These are phyloP conservation scores for Triticum aestivum DNA, from an alignment of 176 grass and related monocot genomes.

Conservation along the genomic window DNA sequence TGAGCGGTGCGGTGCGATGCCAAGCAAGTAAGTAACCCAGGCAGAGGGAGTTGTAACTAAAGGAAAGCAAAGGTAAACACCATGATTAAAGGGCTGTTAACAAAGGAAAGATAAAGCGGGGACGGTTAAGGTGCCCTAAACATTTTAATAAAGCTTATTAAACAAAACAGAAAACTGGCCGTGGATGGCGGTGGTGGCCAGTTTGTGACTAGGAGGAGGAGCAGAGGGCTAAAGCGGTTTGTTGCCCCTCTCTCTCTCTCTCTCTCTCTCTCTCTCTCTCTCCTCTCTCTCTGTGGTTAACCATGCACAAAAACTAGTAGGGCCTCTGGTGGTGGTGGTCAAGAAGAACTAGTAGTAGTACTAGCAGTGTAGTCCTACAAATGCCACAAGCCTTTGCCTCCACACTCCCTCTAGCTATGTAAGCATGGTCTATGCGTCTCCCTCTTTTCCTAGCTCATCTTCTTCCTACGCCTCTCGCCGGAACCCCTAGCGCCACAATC, in stretches of 20 bases:
- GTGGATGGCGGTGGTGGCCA: constrained; percentile 28
- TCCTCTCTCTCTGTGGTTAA: background rate
- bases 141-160: constrained; percentile 17
- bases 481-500: constrained; percentile 44
- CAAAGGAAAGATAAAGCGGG: constrained; percentile 59
- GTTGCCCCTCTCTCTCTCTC: background rate
- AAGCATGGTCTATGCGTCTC: constrained; percentile 15
- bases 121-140: constrained; percentile 32
- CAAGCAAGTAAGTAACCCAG: constrained; percentile 25
- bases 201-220: constrained; percentile 1
- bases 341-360: constrained; percentile 34
- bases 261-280: too few species aligned
- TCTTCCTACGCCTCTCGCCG: constrained; percentile 33
- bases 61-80: constrained; percentile 71
- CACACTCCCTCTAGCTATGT: background rate
- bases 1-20: background rate
- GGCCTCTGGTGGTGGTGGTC: background rate
- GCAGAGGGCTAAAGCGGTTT: constrained; percentile 32
- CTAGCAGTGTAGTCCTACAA: constrained; percentile 33
- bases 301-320: constrained; percentile 12
- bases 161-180: background rate
- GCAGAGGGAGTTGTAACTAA: constrained; percentile 6
- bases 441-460: constrained; percentile 42
- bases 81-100: constrained; percentile 71
- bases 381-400: constrained; percentile 42